Percentiles rank a stretch among this genome's conserved stretches.
These are phyloP conservation scores for Lachancea kluyveri DNA, from an alignment of 805 yeast genomes.

Conservation along the genomic window DNA sequence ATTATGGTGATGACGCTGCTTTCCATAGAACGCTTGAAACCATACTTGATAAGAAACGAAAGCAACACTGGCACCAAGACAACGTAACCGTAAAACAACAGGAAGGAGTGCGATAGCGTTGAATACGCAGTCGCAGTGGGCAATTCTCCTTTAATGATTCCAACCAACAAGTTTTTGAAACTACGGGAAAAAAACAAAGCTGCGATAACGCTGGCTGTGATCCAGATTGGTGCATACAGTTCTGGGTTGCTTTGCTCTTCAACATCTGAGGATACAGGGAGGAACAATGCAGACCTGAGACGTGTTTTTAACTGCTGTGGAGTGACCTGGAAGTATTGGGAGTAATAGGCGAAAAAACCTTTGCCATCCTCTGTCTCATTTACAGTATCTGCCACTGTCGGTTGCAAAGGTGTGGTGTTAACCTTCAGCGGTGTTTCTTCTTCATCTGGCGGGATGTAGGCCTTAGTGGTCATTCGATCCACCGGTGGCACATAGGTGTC, in stretches of 20 bases:
- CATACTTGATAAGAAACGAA: constrained; percentile 46
- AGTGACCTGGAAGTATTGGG: no score
- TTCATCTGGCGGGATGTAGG: no score
- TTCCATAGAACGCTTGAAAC: constrained; percentile 45
- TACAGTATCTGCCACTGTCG: no score
- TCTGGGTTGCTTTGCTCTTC: no score
- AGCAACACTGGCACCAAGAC: constrained; percentile 53
- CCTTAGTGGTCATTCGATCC: no score
- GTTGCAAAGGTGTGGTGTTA: no score
- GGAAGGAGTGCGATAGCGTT: constrained; percentile 60
- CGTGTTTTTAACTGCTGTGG: constrained; percentile 1
- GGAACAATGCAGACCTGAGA: constrained; percentile 3
- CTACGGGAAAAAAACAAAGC: constrained; percentile 72
- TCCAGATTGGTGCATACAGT: constrained; percentile 87
- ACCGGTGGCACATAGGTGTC: not conserved
- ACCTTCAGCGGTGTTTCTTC: no score
- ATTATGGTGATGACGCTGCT: constrained; percentile 52
- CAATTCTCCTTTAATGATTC: constrained; percentile 37
- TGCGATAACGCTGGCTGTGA: constrained; percentile 74
- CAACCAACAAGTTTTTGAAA: constrained; percentile 54
- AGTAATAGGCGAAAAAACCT: no score
- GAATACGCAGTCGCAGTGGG: constrained; percentile 45
- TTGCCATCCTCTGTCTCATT: no score
- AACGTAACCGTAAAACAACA: constrained; percentile 72
- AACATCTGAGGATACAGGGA: no score